phyloP scores from a whole-genome alignment of 306 rosid genomes.

The Rosa lucieae region DNA sequence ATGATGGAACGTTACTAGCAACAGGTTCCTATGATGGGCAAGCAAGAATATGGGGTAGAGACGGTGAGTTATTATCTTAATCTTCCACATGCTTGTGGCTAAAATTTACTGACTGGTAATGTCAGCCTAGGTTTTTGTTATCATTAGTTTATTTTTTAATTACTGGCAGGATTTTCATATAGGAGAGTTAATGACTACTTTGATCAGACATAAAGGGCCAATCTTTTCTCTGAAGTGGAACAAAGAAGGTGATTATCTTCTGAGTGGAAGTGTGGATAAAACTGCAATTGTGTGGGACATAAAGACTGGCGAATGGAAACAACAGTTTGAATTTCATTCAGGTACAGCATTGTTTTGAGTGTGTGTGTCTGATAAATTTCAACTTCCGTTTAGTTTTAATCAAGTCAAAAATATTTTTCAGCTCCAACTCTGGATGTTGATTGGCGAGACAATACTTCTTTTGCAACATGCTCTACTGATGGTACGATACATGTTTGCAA shows the following conservation, averaged over 20 bases:
- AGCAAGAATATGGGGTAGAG: slow-evolving; percentile 67
- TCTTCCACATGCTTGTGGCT: background rate
- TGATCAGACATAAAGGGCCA: slow-evolving; percentile 64
- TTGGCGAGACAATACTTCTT: slow-evolving; percentile 59
- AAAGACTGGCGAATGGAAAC: slow-evolving; percentile 63
- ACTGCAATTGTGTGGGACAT: slow-evolving; percentile 71
- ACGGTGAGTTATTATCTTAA: slow-evolving; percentile 46
- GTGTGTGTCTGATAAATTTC: background rate
- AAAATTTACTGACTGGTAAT: slow-evolving; percentile 9
- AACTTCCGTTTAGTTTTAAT: slow-evolving; percentile 4
- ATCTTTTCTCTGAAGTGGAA: slow-evolving; percentile 70
- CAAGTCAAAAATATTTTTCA: slow-evolving; percentile 27
- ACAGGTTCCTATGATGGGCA: slow-evolving; percentile 80
- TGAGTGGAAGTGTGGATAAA: slow-evolving; percentile 62
- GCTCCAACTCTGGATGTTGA: slow-evolving; percentile 72
- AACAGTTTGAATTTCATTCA: slow-evolving; percentile 67
- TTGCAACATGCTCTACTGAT: slow-evolving; percentile 72
- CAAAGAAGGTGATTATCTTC: slow-evolving; percentile 74
- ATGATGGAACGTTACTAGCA: slow-evolving; percentile 64
- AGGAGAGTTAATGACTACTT: slow-evolving; percentile 54
- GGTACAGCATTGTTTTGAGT: slow-evolving; percentile 30
- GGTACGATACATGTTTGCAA: slow-evolving; percentile 61
- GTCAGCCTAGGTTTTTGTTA: background rate
- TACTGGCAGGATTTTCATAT: slow-evolving; percentile 23
- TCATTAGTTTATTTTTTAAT: slow-evolving; percentile 11